Conservation (phyloP, 192 early-diverging fungal species). For the Martensiomyces pterosporus region DNA sequence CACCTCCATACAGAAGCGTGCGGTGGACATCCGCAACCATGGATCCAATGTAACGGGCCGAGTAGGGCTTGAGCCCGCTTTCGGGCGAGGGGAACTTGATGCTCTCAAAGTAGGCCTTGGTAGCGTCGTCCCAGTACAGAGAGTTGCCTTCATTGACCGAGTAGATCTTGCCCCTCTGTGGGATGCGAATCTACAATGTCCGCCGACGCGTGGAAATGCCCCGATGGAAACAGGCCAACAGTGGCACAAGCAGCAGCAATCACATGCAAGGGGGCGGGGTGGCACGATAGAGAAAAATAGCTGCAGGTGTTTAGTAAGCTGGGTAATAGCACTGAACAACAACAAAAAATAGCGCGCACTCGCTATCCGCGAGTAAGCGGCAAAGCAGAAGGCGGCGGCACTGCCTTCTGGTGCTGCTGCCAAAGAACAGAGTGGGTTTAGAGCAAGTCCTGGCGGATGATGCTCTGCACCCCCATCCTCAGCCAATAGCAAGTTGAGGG, state of each 20-base stretch:
- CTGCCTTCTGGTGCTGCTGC: too few relatives aligned
- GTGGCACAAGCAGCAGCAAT: too few relatives aligned
- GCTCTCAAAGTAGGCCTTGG: conserved; percentile 82
- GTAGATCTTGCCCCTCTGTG: conserved; percentile 88
- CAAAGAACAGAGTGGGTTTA: too few relatives aligned
- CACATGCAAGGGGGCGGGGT: too few relatives aligned
- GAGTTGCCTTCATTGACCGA: conserved; percentile 98
- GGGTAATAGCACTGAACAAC: too few relatives aligned
- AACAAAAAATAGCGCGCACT: too few relatives aligned
- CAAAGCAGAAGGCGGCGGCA: conserved; percentile 20
- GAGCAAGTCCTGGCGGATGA: too few relatives aligned
- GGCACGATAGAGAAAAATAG: too few relatives aligned
- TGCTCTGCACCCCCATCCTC: too few relatives aligned
- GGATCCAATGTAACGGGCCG: conserved; percentile 93
- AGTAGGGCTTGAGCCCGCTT: conserved; percentile 77
- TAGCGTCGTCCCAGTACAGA: conserved; percentile 82
- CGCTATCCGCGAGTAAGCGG: neutral
- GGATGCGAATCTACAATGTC: conserved; percentile 57
- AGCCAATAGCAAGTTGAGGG: too few relatives aligned
- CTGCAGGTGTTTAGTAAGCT: too few relatives aligned
- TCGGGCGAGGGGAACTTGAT: conserved; percentile 79
- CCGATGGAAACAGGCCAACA: conserved; percentile 2
- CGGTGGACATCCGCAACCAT: conserved; percentile 99
- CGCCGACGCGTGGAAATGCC: conserved; percentile 10
- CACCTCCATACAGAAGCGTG: conserved; percentile 87